Evolutionary conservation across 2,329 filamentous ascomycete species (phyloP), one percentile per base, ranked within the genome.

Genomic region (Davidsoniella australis): DNA sequence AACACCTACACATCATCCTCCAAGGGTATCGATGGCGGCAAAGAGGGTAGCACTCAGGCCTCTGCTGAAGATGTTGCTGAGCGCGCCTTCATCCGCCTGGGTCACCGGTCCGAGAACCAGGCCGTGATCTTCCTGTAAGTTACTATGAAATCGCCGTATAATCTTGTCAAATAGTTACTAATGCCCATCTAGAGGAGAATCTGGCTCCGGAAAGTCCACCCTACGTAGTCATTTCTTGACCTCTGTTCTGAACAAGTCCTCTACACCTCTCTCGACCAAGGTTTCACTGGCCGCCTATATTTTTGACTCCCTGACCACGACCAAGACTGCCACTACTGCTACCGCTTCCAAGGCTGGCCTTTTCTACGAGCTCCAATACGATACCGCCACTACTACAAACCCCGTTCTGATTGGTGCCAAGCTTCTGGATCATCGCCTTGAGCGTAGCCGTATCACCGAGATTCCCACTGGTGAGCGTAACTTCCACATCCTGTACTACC

Each of bases 391-490:
- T 0, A 82, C 81, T 0, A 80, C 84, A 23, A 87, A 83, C 59
- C 91, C 91, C 1, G 79, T 87, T 2, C 72, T 98, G 24, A 85
- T 98, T 55, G 91, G 91, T 66, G 89, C 86, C 57, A 96, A 98
- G 66, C 72, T 98, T 14, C 72, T 98, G 41, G 88, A 96, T 58
- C 91, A 98, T 63, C 78, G 91, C 56, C 69, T 98, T 44, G 91
- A 98, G 65, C 73, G 91, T 51, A 94, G 87, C 65, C 78, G 91
- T 55, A 87, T 98, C 55, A 80, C 91, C 24, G 78, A 86, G 39
- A 88, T 96, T 0, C 91, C 91, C 0, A 94, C 91, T 0, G 91
- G 91, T 57, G 91, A 98, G 66, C 82, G 91, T 41, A 96, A 91
- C 63, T 96, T 95, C 62, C 91, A 98, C 64, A 76, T 94, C 23